A percentile compares a stretch with the other conserved stretches of the same genome.
Conservation (phyloP, 2,329 filamentous ascomycete species). For the Cercospora brassicicola region DNA sequence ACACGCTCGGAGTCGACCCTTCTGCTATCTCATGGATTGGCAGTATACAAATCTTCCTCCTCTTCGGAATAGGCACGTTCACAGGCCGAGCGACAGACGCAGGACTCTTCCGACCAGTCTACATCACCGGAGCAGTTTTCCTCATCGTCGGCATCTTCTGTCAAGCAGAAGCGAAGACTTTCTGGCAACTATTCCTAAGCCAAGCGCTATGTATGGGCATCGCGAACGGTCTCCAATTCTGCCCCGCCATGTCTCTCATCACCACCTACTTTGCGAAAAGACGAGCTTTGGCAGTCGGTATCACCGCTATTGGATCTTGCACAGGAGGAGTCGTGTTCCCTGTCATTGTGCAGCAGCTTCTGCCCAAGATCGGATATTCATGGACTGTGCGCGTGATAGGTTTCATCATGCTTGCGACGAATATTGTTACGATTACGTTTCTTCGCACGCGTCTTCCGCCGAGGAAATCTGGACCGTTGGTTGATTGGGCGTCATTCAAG, state of each 20-base stretch:
- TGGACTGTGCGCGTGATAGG: conserved; percentile 57
- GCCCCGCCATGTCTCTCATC: conserved; percentile 63
- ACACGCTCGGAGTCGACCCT: conserved; percentile 35
- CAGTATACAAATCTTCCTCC: conserved; percentile 53
- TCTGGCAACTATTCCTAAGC: conserved; percentile 56
- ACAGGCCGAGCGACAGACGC: conserved; percentile 55
- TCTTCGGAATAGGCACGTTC: conserved; percentile 54
- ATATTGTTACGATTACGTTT: conserved; percentile 33
- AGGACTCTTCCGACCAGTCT: conserved; percentile 50
- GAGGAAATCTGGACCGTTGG: conserved; percentile 44
- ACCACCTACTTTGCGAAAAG: conserved; percentile 65
- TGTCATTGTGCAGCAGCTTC: conserved; percentile 51
- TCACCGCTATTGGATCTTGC: conserved; percentile 61
- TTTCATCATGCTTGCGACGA: conserved; percentile 45
- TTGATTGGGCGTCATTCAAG: conserved; percentile 45
- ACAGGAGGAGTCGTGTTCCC: conserved; percentile 58
- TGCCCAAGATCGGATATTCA: conserved; percentile 53
- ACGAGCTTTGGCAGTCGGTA: conserved; percentile 59
- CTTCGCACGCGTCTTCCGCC: conserved; percentile 46
- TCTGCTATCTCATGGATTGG: conserved; percentile 57
- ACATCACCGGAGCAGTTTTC: conserved; percentile 48
- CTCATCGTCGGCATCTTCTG: conserved; percentile 55
- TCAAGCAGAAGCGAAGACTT: conserved; percentile 51
- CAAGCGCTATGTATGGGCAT: conserved; percentile 55
- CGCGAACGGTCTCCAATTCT: conserved; percentile 64